Evolutionary conservation across 352 stramenopile species (phyloP).

Genomic region (Thalassiosira sp.): DNA sequence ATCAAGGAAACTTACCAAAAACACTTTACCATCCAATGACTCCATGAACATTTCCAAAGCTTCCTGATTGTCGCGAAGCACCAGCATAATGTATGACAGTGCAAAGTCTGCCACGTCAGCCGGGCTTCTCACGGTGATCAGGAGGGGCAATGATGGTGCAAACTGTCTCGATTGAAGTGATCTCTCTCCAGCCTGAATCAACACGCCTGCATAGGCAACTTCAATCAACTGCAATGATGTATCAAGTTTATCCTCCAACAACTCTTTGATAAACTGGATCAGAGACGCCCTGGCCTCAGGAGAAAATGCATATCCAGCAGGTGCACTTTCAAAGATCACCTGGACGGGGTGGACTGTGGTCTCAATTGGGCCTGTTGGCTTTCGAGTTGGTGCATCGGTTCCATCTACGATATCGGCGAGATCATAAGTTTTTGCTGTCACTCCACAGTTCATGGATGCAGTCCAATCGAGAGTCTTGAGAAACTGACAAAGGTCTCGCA

Average conservation of each 20-base stretch:
- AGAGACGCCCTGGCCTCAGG: neutral
- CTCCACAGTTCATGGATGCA: too few relatives aligned
- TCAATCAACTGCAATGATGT: neutral
- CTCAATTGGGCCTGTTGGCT: neutral
- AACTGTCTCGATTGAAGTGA: neutral
- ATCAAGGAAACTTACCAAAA: too few relatives aligned
- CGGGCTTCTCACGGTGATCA: neutral
- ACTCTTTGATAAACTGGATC: neutral
- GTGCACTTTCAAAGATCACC: conserved; percentile 17
- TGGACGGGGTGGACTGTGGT: conserved; percentile 2
- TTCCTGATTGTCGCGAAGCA: neutral
- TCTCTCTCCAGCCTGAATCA: too few relatives aligned
- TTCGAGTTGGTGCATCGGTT: neutral
- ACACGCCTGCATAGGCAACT: neutral
- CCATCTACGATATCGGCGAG: neutral
- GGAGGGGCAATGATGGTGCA: neutral
- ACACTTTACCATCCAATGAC: too few relatives aligned
- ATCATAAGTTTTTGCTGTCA: neutral
- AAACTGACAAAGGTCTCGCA: too few relatives aligned
- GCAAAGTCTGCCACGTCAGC: neutral
- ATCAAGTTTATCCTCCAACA: conserved; percentile 1
- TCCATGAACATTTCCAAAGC: too few relatives aligned
- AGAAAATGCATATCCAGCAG: conserved; percentile 4
- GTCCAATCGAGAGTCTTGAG: too few relatives aligned
- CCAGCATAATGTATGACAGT: neutral